phyloP scores from a whole-genome alignment of 163 green algal species.

The Scenedesmus sp. region DNA sequence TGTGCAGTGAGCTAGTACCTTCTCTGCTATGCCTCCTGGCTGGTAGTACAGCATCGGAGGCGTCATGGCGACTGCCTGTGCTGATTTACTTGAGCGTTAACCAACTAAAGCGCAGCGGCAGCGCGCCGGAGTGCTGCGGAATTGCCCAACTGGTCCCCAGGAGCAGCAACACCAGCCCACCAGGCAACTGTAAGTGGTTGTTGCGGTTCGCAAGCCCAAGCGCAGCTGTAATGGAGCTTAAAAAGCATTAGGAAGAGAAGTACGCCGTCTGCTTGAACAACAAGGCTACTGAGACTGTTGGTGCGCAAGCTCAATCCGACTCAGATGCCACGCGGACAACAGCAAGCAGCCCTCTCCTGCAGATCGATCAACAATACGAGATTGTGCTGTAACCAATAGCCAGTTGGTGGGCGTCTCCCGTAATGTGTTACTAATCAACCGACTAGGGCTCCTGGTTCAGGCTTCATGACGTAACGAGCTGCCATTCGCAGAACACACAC shows the following conservation, averaged over 20 bases:
- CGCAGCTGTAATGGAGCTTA: background rate
- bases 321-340: background rate
- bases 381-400: background rate
- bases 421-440: slow-evolving; percentile 16
- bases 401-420: background rate
- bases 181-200: background rate
- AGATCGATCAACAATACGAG: background rate
- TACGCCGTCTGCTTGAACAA: background rate
- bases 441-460: background rate
- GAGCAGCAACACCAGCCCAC: background rate
- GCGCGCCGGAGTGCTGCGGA: background rate
- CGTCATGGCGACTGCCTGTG: background rate
- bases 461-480: background rate
- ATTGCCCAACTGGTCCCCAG: background rate
- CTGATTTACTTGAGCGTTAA: background rate
- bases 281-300: background rate
- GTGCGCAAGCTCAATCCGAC: background rate
- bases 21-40: slow-evolving; percentile 29
- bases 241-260: background rate
- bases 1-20: slow-evolving; percentile 52
- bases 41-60: slow-evolving; percentile 32
- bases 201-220: background rate
- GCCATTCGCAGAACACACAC: background rate
- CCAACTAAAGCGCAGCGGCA: background rate
- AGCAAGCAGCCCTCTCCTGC: background rate